phyloP scores from a whole-genome alignment of 2,329 filamentous ascomycete species.

The Stachybotrys chlorohalonatus region DNA sequence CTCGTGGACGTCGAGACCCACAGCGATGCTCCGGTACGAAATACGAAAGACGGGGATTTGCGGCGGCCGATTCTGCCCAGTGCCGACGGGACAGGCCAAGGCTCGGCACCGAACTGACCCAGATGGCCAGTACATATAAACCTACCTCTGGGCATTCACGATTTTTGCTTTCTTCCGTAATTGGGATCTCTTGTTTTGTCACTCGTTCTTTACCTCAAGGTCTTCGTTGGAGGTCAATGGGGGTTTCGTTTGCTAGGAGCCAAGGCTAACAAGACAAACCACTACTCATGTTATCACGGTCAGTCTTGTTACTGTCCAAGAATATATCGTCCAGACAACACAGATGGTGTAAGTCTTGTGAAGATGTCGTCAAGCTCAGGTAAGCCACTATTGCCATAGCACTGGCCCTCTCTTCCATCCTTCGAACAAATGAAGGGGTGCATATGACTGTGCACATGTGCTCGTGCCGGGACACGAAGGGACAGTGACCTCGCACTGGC shows the following conservation, averaged over 20 bases:
- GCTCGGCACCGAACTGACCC: neutral
- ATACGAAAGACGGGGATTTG: conserved; percentile 5
- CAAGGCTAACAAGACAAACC: too few species aligned
- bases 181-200: too few species aligned
- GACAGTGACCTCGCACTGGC: too few species aligned
- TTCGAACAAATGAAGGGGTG: neutral
- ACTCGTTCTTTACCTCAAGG: too few species aligned
- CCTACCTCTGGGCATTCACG: neutral
- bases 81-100: neutral
- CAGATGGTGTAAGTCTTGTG: too few species aligned
- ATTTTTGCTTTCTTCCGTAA: neutral
- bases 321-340: too few species aligned
- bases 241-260: too few species aligned
- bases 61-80: neutral
- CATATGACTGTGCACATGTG: too few species aligned
- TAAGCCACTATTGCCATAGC: neutral
- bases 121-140: neutral
- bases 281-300: too few species aligned
- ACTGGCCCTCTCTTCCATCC: neutral
- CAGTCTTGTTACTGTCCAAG: too few species aligned
- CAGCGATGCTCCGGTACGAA: conserved; percentile 8
- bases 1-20: neutral
- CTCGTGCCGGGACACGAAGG: too few species aligned
- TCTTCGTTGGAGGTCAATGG: too few species aligned
- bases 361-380: neutral